Conservation (phyloP, 306 rosid genomes). For the Pyrus communis region DNA sequence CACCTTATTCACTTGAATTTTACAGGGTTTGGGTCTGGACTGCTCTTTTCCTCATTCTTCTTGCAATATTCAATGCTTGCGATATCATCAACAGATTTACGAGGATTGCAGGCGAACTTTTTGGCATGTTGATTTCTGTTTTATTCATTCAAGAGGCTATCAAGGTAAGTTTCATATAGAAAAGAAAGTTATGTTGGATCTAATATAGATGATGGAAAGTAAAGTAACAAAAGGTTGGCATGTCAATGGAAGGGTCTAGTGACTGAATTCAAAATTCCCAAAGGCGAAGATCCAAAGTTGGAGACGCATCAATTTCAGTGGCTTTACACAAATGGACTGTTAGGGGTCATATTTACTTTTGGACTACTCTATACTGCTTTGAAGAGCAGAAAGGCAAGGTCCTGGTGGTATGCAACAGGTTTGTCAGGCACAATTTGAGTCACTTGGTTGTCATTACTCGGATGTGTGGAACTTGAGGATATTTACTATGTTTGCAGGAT, state of each 20-base stretch:
- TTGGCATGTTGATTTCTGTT: constrained; percentile 80
- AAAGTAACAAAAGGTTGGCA: not conserved
- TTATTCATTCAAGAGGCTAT: constrained; percentile 82
- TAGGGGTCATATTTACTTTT: constrained; percentile 61
- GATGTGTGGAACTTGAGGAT: not conserved
- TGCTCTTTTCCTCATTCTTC: constrained; percentile 58
- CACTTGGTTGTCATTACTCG: not conserved
- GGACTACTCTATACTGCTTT: constrained; percentile 70
- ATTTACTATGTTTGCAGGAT: constrained; percentile 31
- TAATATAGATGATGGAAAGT: not conserved
- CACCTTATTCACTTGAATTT: constrained; percentile 2
- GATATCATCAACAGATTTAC: constrained; percentile 64
- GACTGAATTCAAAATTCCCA: constrained; percentile 56
- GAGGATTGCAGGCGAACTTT: constrained; percentile 77
- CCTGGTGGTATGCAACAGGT: constrained; percentile 87
- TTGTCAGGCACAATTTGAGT: constrained; percentile 12
- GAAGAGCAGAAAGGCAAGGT: constrained; percentile 76
- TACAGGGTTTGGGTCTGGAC: constrained; percentile 93
- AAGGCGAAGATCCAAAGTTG: constrained; percentile 32
- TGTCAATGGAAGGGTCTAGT: constrained; percentile 50
- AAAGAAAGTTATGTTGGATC: not conserved
- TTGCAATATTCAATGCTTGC: constrained; percentile 75
- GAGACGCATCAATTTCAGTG: constrained; percentile 49
- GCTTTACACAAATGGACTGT: constrained; percentile 67
- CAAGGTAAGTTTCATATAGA: constrained; percentile 40